Percentiles rank a stretch among this genome's conserved stretches.
phyloP scores from a whole-genome alignment of 2,329 filamentous ascomycete species.

The Botrytis squamosa region DNA sequence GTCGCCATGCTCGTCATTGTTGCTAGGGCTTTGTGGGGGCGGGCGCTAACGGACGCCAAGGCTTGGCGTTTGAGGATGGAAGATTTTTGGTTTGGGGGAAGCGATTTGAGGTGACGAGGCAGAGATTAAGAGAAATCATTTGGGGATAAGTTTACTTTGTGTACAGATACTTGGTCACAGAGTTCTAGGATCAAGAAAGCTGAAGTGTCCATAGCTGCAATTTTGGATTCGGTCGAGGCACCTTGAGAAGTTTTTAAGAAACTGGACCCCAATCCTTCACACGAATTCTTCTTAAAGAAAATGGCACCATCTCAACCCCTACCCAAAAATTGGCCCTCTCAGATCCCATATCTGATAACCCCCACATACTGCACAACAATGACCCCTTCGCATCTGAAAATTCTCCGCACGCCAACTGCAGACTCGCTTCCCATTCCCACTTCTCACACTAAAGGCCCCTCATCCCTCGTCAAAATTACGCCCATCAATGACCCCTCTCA shows the following conservation, averaged over 20 bases:
- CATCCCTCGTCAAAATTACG: slow-evolving; percentile 53
- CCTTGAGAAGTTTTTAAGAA: background rate
- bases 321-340: slow-evolving; percentile 60
- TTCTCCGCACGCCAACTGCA: slow-evolving; percentile 31
- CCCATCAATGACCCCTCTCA: slow-evolving; percentile 52
- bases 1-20: slow-evolving; percentile 15
- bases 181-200: background rate
- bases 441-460: slow-evolving; percentile 46
- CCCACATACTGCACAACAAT: slow-evolving; percentile 49
- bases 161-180: background rate
- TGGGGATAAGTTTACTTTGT: background rate
- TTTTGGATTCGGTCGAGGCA: background rate
- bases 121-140: background rate
- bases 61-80: slow-evolving; percentile 1
- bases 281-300: background rate
- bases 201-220: background rate
- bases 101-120: background rate
- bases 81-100: background rate
- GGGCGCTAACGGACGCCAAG: background rate
- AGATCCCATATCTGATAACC: slow-evolving; percentile 52
- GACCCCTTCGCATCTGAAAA: slow-evolving; percentile 24
- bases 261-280: background rate
- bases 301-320: slow-evolving; percentile 17
- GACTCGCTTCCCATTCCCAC: slow-evolving; percentile 40
- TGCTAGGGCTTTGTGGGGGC: slow-evolving; percentile 2